Base-by-base conservation (phyloP, 345 rosid species). In the Ailanthus altissimus region DNA sequence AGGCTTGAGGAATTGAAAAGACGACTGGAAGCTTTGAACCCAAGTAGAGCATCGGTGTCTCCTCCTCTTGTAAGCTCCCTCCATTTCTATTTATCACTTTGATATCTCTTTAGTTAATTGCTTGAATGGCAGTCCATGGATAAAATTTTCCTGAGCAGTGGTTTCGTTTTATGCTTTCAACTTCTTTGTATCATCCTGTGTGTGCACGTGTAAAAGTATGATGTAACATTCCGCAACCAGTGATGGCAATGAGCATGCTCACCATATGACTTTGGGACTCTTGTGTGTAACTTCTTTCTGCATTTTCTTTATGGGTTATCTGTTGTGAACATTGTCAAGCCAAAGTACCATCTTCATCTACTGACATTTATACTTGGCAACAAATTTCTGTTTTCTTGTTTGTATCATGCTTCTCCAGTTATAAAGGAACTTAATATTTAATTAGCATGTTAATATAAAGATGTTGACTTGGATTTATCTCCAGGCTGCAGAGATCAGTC, bases 1-100 rank as follows among this genome's bases (percentile, higher is more conserved):
- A 84, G 93, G 81, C 93, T 94, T 57, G 94, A 90, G 89, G 91
- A 87, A 81, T 80, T 91, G 74, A 91, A 93, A 87, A 88, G 92
- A 83, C 84, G 92, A 40, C 67, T 92, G 76, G 96, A 90, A 82
- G 92, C 95, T n/a, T 79, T 91, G 51, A 90, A 94, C 84, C 93
- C 90, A 20, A 81, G 83, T 75, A 85, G 91, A 81, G 81, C 85
- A 72, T 85, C 94, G 21, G 32, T 72, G 62, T 79, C 86, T 68
- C 40, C 80, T 65, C 77, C 73, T 70, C 80, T 80, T 77, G 95
- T 91, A 83, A 91, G 81, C 59, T 79, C 64, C 83, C 82, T 75
- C 25, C 40, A 42, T 65, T 71, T 75, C 20, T 67, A n/a, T 14
- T 67, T 4, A 9, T 67, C 21, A 14, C 15, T 53, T 78, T 56